Percentiles rank a stretch among this genome's conserved stretches.
phyloP scores from a whole-genome alignment of 2,329 filamentous ascomycete genomes.

The Colletotrichum destructivum region DNA sequence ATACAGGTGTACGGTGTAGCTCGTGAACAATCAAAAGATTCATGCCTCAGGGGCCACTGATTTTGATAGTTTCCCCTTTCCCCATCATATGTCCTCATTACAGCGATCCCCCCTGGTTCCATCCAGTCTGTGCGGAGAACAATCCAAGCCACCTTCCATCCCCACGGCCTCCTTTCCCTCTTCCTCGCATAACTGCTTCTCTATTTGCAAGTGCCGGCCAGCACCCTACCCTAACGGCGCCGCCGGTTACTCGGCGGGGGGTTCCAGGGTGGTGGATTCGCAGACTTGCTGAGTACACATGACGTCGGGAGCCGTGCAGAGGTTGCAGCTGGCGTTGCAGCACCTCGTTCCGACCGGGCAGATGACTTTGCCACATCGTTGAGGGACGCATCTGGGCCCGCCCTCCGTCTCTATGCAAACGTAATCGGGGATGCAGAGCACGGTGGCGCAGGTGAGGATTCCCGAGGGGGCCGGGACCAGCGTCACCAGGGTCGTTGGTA shows the following conservation, averaged over 20 bases:
- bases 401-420: neutral
- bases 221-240: neutral
- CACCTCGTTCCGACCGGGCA: neutral
- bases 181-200: too few species aligned
- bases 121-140: neutral
- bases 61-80: slow-evolving; percentile 3
- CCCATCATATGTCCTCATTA: neutral
- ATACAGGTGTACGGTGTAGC: neutral
- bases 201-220: neutral
- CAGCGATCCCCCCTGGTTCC: neutral
- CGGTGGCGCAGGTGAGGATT: neutral
- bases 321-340: neutral
- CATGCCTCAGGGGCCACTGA: slow-evolving; percentile 26
- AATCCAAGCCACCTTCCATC: neutral
- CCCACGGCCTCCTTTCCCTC: too few species aligned
- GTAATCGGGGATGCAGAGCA: neutral
- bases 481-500: neutral
- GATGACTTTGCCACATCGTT: neutral
- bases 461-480: neutral
- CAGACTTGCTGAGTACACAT: neutral
- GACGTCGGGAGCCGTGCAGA: neutral
- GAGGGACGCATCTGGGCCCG: neutral
- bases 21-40: slow-evolving; percentile 18
- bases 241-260: neutral
- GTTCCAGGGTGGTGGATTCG: neutral